These are phyloP conservation scores for Penicillium frequentans DNA, from an alignment of 2,329 filamentous ascomycete genomes.

Conservation along the genomic window DNA sequence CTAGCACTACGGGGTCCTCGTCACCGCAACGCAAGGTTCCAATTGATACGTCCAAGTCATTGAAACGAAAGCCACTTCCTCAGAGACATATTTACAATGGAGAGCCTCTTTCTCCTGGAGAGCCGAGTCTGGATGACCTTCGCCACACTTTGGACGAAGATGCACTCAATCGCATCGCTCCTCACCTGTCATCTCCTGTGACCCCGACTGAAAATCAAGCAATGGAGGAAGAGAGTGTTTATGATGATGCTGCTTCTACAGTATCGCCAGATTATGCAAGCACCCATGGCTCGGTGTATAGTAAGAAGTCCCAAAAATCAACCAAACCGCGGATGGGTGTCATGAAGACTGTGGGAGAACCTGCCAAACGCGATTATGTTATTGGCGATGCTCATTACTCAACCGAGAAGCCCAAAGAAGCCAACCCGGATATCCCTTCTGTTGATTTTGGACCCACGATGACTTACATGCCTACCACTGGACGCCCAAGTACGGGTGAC, in stretches of 20 bases:
- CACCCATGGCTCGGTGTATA: slow-evolving; percentile 56
- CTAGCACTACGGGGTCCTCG: slow-evolving; percentile 11
- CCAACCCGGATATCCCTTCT: slow-evolving; percentile 62
- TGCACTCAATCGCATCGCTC: slow-evolving; percentile 52
- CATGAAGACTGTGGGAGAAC: slow-evolving; percentile 71
- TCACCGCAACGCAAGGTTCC: slow-evolving; percentile 17
- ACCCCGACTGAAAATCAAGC: slow-evolving; percentile 18
- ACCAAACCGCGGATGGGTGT: slow-evolving; percentile 73
- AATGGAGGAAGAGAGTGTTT: slow-evolving; percentile 45
- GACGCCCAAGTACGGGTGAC: slow-evolving; percentile 57
- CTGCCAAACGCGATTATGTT: slow-evolving; percentile 44
- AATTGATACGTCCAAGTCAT: slow-evolving; percentile 45
- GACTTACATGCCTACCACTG: slow-evolving; percentile 60
- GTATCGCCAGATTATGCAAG: slow-evolving; percentile 78
- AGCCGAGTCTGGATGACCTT: slow-evolving; percentile 44
- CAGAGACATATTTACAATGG: slow-evolving; percentile 28
- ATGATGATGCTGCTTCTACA: slow-evolving; percentile 61
- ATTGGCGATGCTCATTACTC: slow-evolving; percentile 50
- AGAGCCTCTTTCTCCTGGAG: slow-evolving; percentile 25
- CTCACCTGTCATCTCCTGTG: slow-evolving; percentile 29
- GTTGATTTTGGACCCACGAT: slow-evolving; percentile 87
- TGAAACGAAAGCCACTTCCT: slow-evolving; percentile 56
- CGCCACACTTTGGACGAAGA: slow-evolving; percentile 47
- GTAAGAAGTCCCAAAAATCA: slow-evolving; percentile 40
- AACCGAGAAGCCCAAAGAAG: slow-evolving; percentile 31